phyloP scores from a whole-genome alignment of 2,329 filamentous ascomycete species.

The Aspergillus sp. region DNA sequence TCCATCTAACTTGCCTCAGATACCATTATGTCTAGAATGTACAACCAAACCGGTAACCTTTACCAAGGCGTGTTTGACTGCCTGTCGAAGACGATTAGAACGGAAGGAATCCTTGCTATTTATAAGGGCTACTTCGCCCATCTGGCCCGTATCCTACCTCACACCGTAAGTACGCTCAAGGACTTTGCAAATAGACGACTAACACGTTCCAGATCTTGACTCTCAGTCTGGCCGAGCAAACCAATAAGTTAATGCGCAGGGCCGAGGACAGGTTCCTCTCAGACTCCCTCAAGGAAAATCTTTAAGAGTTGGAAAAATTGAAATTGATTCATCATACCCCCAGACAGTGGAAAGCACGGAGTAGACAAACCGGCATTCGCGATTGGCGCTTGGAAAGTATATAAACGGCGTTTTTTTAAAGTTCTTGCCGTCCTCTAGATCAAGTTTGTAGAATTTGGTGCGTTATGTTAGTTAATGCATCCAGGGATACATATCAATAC shows the following conservation, averaged over 20 bases:
- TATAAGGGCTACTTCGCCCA: constrained; percentile 99
- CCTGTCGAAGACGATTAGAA: constrained; percentile 82
- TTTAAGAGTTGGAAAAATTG: constrained; percentile 34
- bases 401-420: constrained; percentile 21
- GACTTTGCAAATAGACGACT: constrained; percentile 15
- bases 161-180: constrained; percentile 60
- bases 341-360: neutral
- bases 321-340: neutral
- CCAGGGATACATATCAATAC: neutral
- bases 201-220: constrained; percentile 67
- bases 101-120: constrained; percentile 86
- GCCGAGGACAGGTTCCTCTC: constrained; percentile 65
- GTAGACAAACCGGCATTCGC: constrained; percentile 2
- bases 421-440: constrained; percentile 9
- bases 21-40: constrained; percentile 97
- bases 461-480: constrained; percentile 7
- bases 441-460: constrained; percentile 10
- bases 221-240: constrained; percentile 91
- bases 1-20: constrained; percentile 51
- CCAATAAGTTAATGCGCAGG: constrained; percentile 84
- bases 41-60: constrained; percentile 98
- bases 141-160: constrained; percentile 87
- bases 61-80: constrained; percentile 94
- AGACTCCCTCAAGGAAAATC: constrained; percentile 45
- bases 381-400: constrained; percentile 13